Evolutionary conservation across 129 eudicot species (phyloP), one percentile per base, ranked within the genome.

Genomic region (Pulicaria dysenterica): DNA sequence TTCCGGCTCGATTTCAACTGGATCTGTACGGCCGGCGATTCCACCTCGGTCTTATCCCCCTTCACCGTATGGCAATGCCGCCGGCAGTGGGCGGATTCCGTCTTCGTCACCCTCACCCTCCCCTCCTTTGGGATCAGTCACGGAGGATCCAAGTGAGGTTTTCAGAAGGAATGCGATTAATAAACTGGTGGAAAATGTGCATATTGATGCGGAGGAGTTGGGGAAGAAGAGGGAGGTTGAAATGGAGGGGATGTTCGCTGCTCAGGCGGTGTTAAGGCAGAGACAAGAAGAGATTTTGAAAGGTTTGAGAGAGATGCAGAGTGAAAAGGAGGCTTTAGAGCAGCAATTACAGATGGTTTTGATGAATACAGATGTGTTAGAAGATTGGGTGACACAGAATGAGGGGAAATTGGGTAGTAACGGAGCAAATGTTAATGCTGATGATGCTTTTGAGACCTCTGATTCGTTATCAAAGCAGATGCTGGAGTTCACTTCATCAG

Each of bases 381-480:
- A 94, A 63, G 91, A 85, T 4, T 94, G 98, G 97, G 77, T 94
- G 78, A 90, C 88, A 66, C 96, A 87, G 79, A 93, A 93, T 51
- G 92, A 86, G 57, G 92, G 86, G 31, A 86, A 86, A 75, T 69
- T 75, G 67, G 79, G 51, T 0, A 78, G 73, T 46, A 11, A 46
- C 58, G 36, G 24, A 43, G 79, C 70, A 66, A 67, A 61, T 53
- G 75, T 79, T 57, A 80, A 87, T 61, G 83, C 76, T 45, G 97
- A 91, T 61, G 82, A 83, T 0, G 85, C 83, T 1, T 88, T 91
- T 64, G 85, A 80, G 81, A 90, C 90, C 0, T 72, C 67, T 5
- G 97, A 91, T 84, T 64, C 69, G 5, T 60, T 88, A 17, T 86
- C 97, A 1, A 91, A 88, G 69, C 97, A 86, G 90, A 84, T 86